Evolutionary conservation across 2,329 filamentous ascomycete species (phyloP).

Genomic region (Macrophomina phaseolina): DNA sequence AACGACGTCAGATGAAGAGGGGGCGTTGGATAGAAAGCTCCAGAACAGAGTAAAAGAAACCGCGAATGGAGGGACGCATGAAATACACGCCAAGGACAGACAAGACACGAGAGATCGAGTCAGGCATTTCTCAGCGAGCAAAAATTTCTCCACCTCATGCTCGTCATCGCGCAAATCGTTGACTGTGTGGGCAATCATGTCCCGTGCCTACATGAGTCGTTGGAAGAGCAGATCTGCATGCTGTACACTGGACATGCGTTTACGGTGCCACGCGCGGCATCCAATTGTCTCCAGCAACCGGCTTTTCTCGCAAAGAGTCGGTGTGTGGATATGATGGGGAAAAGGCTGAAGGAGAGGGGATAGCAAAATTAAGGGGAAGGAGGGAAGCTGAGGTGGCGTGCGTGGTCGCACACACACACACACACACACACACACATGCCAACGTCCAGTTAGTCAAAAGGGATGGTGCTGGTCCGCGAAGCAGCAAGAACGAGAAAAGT

Average conservation of each 20-base stretch:
- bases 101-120: no score
- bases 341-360: not conserved
- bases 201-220: not conserved
- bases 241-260: not conserved
- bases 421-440: not conserved
- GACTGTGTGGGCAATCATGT: no score
- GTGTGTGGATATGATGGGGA: not conserved
- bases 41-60: no score
- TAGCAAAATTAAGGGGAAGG: not conserved
- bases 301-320: constrained; percentile 4
- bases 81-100: not conserved
- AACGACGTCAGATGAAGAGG: constrained; percentile 8
- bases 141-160: not conserved
- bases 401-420: not conserved
- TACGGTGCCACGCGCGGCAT: not conserved
- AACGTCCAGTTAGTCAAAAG: not conserved
- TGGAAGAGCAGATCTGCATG: not conserved
- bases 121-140: no score
- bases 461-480: not conserved
- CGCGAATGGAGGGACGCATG: not conserved
- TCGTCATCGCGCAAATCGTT: not conserved
- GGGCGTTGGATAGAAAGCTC: no score
- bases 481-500: not conserved
- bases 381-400: not conserved
- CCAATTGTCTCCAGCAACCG: not conserved